These are phyloP conservation scores for Scheffersomyces spartinae DNA, from an alignment of 805 yeast genomes.

Conservation along the genomic window DNA sequence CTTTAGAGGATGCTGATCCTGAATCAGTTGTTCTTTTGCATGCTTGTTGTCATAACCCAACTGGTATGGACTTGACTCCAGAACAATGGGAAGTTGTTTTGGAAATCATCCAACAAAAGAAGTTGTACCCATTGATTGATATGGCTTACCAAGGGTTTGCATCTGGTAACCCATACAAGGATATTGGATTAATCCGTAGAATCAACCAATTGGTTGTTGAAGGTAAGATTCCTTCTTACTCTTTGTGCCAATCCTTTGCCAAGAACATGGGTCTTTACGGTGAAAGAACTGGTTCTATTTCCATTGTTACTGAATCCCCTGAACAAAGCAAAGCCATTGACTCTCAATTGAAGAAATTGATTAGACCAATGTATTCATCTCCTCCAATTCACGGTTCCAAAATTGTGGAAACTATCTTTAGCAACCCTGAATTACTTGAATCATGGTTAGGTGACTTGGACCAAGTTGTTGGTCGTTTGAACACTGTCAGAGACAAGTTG, in stretches of 20 bases:
- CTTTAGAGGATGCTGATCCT: constrained; percentile 40
- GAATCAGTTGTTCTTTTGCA: constrained; percentile 69
- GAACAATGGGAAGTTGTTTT: constrained; percentile 75
- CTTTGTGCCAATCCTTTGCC: constrained; percentile 40
- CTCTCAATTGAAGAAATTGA: constrained; percentile 74
- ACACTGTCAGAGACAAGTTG: constrained; percentile 55
- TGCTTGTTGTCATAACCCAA: constrained; percentile 96
- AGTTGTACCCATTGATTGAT: constrained; percentile 74
- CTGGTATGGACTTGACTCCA: constrained; percentile 81
- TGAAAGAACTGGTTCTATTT: constrained; percentile 66
- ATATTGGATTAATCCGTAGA: constrained; percentile 38
- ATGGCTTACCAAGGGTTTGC: constrained; percentile 96
- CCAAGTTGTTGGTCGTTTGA: constrained; percentile 69
- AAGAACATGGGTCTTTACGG: constrained; percentile 39
- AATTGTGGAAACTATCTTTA: constrained; percentile 69
- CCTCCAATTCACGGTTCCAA: constrained; percentile 94
- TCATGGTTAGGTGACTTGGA: constrained; percentile 80
- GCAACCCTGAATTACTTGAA: constrained; percentile 41
- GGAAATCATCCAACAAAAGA: constrained; percentile 44
- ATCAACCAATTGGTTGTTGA: constrained; percentile 37
- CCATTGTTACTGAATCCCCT: constrained; percentile 45
- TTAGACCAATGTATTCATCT: constrained; percentile 82
- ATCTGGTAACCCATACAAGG: constrained; percentile 70
- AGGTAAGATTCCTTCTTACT: constrained; percentile 38
- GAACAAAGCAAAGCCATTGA: constrained; percentile 43